Evolutionary conservation across 495 filamentous ascomycete species (phyloP).

Genomic region (Pyronema domesticum): DNA sequence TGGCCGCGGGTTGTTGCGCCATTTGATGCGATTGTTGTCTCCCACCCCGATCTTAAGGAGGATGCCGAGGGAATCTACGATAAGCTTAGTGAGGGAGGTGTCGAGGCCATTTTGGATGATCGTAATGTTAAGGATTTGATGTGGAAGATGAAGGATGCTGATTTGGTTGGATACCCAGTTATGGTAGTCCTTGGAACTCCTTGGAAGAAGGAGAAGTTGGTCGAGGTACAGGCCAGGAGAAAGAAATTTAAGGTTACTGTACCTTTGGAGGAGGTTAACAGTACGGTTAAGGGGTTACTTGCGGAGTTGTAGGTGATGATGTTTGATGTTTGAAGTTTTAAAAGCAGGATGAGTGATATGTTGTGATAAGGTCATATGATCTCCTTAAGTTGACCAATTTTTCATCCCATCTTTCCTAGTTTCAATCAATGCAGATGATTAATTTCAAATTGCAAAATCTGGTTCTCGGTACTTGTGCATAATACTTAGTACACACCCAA

Average conservation of each 20-base stretch:
- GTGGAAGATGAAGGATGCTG: conserved; percentile 80
- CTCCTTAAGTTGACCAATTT: too few relatives aligned
- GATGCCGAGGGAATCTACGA: conserved; percentile 44
- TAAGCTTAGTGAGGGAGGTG: conserved; percentile 22
- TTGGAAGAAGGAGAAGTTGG: conserved; percentile 44
- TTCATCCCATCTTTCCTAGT: too few relatives aligned
- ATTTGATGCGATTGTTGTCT: conserved; percentile 57
- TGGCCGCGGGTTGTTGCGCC: conserved; percentile 82
- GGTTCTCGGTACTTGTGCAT: too few relatives aligned
- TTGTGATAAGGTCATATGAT: too few relatives aligned
- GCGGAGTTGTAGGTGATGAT: conserved; percentile 8
- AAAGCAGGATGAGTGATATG: too few relatives aligned
- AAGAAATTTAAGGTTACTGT: conserved; percentile 25
- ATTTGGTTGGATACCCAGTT: conserved; percentile 73
- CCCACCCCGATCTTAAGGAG: conserved; percentile 30
- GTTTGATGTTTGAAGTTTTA: too few relatives aligned
- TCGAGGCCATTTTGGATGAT: conserved; percentile 49
- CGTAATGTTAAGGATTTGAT: conserved; percentile 41
- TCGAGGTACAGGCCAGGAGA: conserved; percentile 65
- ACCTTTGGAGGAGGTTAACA: conserved; percentile 6
- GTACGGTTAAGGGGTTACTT: conserved; percentile 8
- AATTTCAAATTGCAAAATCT: too few relatives aligned
- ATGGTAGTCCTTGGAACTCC: conserved; percentile 57
- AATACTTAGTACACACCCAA: too few relatives aligned
- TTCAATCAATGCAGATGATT: too few relatives aligned